A percentile compares a stretch with the other conserved stretches of the same genome.
These are phyloP conservation scores for Fusarium brachygibbosum DNA, from an alignment of 2,329 filamentous ascomycete species.

Conservation along the genomic window DNA sequence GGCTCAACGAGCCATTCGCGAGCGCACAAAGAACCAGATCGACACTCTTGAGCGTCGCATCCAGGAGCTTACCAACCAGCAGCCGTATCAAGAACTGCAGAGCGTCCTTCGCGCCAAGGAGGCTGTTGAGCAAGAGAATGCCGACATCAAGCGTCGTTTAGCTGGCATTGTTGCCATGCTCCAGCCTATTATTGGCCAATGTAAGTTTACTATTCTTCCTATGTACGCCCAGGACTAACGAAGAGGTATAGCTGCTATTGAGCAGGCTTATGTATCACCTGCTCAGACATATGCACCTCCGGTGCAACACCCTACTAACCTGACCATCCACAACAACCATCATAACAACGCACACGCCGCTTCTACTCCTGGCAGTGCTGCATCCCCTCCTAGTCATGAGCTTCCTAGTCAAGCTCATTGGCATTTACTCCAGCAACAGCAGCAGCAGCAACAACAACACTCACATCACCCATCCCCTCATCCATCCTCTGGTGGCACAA, in stretches of 20 bases:
- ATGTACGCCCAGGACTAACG: constrained; percentile 8
- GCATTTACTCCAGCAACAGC: constrained; percentile 35
- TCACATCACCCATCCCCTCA: constrained; percentile 28
- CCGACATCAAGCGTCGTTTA: constrained; percentile 79
- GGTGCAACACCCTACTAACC: constrained; percentile 40
- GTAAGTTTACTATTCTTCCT: constrained; percentile 31
- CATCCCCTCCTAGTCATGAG: constrained; percentile 46
- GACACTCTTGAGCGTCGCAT: constrained; percentile 80
- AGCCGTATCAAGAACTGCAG: constrained; percentile 88
- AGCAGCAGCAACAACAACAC: constrained; percentile 29
- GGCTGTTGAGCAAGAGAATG: constrained; percentile 81
- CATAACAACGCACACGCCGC: constrained; percentile 46
- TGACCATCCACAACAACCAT: constrained; percentile 37
- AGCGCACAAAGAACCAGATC: constrained; percentile 85
- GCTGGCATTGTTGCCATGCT: constrained; percentile 74
- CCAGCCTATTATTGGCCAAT: constrained; percentile 66
- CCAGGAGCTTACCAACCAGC: constrained; percentile 80
- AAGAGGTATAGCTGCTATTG: constrained; percentile 41
- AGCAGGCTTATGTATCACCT: constrained; percentile 54
- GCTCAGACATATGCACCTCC: constrained; percentile 47
- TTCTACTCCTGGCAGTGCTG: constrained; percentile 46
- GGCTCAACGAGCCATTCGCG: constrained; percentile 85
- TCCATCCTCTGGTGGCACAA: constrained; percentile 2
- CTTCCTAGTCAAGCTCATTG: constrained; percentile 31
- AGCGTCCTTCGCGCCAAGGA: constrained; percentile 81